Conservation (phyloP, 2,329 filamentous ascomycete genomes). For the Mollisiaceae sp. region DNA sequence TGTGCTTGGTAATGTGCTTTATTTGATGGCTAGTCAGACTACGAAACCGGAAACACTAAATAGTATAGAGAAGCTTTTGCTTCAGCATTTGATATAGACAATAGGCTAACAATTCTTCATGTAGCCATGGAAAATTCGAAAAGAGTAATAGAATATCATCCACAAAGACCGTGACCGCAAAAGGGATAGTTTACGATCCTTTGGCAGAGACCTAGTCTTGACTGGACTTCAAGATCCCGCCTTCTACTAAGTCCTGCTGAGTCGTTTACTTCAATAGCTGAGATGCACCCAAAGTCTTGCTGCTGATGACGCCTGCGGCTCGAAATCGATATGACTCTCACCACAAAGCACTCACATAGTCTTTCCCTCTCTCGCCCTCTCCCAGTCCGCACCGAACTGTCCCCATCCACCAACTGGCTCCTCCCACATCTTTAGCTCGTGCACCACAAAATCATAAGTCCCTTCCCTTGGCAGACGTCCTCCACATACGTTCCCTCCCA, state of each 20-base stretch:
- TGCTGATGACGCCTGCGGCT: too few relatives aligned
- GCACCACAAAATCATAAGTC: slow-evolving; percentile 60
- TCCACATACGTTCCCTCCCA: slow-evolving; percentile 64
- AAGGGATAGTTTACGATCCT: too few relatives aligned
- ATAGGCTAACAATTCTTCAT: background rate
- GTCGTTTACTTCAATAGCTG: background rate
- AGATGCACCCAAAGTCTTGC: background rate
- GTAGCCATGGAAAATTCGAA: background rate
- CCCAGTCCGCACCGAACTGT: slow-evolving; percentile 58
- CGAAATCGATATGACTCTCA: background rate
- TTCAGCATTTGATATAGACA: slow-evolving; percentile 18
- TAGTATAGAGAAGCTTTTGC: slow-evolving; percentile 32
- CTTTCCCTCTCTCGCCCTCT: slow-evolving; percentile 33
- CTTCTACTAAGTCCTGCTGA: too few relatives aligned
- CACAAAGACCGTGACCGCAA: background rate
- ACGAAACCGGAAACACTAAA: slow-evolving; percentile 38
- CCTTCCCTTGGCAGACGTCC: slow-evolving; percentile 58
- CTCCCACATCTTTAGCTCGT: slow-evolving; percentile 56
- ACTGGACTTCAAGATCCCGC: too few relatives aligned
- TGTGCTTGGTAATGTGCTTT: slow-evolving; percentile 62
- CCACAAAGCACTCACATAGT: slow-evolving; percentile 26
- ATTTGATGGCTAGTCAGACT: slow-evolving; percentile 61
- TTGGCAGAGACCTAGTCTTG: too few relatives aligned
- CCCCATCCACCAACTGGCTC: slow-evolving; percentile 60
- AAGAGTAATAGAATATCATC: background rate